These are phyloP conservation scores for Solanum tacnaense DNA, from an alignment of 257 asterid species.

Conservation along the genomic window DNA sequence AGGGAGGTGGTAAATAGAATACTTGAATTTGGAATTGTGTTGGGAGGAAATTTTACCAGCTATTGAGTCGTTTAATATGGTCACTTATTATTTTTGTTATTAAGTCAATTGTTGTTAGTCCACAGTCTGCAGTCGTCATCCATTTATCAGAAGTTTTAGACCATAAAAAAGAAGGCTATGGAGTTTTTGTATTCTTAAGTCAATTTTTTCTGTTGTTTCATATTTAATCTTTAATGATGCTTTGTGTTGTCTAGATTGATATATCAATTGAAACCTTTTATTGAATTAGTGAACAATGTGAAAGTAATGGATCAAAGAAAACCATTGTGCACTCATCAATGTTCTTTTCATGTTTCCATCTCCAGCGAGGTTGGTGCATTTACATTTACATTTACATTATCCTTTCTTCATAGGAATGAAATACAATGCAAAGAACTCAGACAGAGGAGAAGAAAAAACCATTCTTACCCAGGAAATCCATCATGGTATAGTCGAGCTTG, in stretches of 20 bases:
- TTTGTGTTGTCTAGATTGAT: neutral
- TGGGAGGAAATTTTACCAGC: neutral
- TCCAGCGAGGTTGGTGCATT: neutral
- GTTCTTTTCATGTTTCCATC: neutral
- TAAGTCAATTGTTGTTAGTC: neutral
- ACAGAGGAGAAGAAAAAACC: neutral
- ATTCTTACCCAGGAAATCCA: conserved; percentile 65
- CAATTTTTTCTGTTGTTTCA: neutral
- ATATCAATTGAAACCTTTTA: neutral
- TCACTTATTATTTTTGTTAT: neutral
- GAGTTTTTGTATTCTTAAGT: neutral
- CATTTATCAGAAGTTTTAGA: neutral
- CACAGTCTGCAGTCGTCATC: neutral
- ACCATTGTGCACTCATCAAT: neutral
- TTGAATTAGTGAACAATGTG: neutral
- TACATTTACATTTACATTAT: neutral
- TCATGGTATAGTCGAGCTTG: conserved; percentile 69
- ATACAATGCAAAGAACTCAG: neutral
- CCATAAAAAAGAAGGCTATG: neutral
- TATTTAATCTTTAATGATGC: neutral
- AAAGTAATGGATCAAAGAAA: neutral
- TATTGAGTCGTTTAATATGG: neutral
- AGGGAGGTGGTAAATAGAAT: neutral
- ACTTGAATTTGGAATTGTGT: neutral
- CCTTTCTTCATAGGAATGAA: neutral